A percentile compares a stretch with the other conserved stretches of the same genome.
Conservation (phyloP, 352 stramenopile genomes). For the Phytophthora aleatoria region DNA sequence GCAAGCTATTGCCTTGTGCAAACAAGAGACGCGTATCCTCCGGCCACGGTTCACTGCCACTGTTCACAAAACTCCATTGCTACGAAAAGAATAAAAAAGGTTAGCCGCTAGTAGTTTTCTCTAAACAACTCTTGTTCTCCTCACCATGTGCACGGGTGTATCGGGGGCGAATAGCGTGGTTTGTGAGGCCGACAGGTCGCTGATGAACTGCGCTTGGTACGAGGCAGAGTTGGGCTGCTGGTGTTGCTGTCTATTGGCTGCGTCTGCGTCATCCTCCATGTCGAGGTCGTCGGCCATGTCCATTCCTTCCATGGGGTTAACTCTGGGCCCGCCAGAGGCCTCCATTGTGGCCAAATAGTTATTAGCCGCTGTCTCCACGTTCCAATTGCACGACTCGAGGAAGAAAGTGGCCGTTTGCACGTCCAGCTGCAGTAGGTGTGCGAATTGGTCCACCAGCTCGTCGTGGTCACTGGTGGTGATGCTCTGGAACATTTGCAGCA, state of each 20-base stretch:
- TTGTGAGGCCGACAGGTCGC: slow-evolving; percentile 66
- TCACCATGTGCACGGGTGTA: slow-evolving; percentile 64
- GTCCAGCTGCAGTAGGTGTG: slow-evolving; percentile 74
- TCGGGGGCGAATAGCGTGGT: slow-evolving; percentile 57
- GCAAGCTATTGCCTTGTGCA: slow-evolving; percentile 65
- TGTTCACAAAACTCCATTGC: slow-evolving; percentile 86
- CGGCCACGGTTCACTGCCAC: slow-evolving; percentile 58
- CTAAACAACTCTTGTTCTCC: not conserved
- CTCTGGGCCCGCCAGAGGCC: slow-evolving; percentile 16
- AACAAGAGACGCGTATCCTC: slow-evolving; percentile 66
- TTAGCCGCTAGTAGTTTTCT: not conserved
- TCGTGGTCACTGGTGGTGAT: slow-evolving; percentile 88
- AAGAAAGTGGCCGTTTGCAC: slow-evolving; percentile 78
- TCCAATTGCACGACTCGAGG: slow-evolving; percentile 90
- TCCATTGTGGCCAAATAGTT: slow-evolving; percentile 82
- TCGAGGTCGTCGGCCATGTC: slow-evolving; percentile 47
- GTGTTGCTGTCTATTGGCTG: slow-evolving; percentile 17
- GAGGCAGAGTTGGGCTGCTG: slow-evolving; percentile 33
- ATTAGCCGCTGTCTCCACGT: slow-evolving; percentile 85
- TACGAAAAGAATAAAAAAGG: slow-evolving; percentile 16
- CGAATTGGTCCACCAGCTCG: slow-evolving; percentile 85
- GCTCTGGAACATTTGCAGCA: slow-evolving; percentile 89
- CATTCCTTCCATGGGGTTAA: slow-evolving; percentile 35
- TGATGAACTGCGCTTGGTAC: slow-evolving; percentile 65
- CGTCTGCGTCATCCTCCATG: slow-evolving; percentile 55